These are phyloP conservation scores for Alternaria rosae DNA, from an alignment of 2,329 filamentous ascomycete genomes.

Conservation along the genomic window DNA sequence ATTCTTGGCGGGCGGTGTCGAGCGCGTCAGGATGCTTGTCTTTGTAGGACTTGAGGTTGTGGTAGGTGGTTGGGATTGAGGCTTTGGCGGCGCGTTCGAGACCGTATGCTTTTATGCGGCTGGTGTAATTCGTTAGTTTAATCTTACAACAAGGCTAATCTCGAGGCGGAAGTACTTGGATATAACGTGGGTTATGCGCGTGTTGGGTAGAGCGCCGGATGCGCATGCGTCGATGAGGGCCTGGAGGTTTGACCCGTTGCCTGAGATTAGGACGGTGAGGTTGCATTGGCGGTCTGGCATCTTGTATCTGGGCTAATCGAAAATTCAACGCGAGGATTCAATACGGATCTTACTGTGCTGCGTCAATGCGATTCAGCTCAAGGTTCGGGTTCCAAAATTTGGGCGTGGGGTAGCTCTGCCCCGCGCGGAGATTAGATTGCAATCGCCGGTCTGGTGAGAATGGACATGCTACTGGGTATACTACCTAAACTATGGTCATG, in stretches of 20 bases:
- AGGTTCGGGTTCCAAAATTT: conserved; percentile 23
- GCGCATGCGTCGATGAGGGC: conserved; percentile 72
- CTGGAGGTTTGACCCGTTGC: conserved; percentile 80
- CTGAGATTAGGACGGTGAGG: conserved; percentile 66
- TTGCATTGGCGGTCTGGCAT: conserved; percentile 51
- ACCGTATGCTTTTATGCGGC: conserved; percentile 67
- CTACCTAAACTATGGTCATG: conserved; percentile 5
- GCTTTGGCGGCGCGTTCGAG: conserved; percentile 67
- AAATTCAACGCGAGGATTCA: neutral
- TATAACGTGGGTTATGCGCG: conserved; percentile 68
- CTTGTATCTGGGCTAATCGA: neutral
- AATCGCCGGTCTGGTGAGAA: conserved; percentile 7
- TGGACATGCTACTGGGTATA: conserved; percentile 10
- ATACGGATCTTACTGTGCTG: neutral
- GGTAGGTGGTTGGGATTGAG: conserved; percentile 76
- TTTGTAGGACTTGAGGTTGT: conserved; percentile 81
- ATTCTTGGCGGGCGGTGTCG: conserved; percentile 66
- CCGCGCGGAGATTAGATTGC: conserved; percentile 15
- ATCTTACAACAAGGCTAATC: neutral
- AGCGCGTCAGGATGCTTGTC: conserved; percentile 65
- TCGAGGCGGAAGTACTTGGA: conserved; percentile 50
- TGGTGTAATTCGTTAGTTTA: conserved; percentile 6
- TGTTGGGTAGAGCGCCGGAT: conserved; percentile 57
- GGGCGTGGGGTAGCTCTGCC: conserved; percentile 32
- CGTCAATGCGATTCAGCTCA: neutral